phyloP scores from a whole-genome alignment of 2,329 filamentous ascomycete genomes.

The Metarhizium sp. region DNA sequence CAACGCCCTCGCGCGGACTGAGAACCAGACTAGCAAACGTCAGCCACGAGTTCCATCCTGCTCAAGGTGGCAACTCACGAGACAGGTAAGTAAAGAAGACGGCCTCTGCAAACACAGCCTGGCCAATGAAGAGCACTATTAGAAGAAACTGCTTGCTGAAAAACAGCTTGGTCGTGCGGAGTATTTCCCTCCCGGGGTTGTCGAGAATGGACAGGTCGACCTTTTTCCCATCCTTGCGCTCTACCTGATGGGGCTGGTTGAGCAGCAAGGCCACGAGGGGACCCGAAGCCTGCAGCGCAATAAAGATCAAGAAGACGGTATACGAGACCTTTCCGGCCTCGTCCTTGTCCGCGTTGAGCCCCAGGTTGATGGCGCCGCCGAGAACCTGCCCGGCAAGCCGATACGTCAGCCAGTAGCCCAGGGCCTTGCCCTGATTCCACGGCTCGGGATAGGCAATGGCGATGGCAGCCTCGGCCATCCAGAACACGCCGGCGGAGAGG shows the following conservation, averaged over 20 bases:
- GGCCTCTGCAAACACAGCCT: slow-evolving; percentile 38
- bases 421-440: slow-evolving; percentile 52
- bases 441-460: slow-evolving; percentile 65
- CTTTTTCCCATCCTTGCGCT: slow-evolving; percentile 54
- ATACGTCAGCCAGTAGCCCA: slow-evolving; percentile 59
- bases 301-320: slow-evolving; percentile 60
- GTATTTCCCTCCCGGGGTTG: slow-evolving; percentile 18
- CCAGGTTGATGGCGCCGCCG: slow-evolving; percentile 63
- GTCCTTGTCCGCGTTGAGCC: slow-evolving; percentile 49
- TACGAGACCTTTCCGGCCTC: slow-evolving; percentile 58
- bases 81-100: slow-evolving; percentile 61
- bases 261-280: slow-evolving; percentile 57
- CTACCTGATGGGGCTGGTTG: slow-evolving; percentile 49
- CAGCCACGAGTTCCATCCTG: background rate
- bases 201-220: slow-evolving; percentile 51
- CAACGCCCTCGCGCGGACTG: slow-evolving; percentile 57
- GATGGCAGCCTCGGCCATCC: slow-evolving; percentile 67
- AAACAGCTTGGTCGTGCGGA: background rate
- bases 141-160: slow-evolving; percentile 32
- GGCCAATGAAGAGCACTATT: slow-evolving; percentile 55
- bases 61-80: slow-evolving; percentile 6
- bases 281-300: slow-evolving; percentile 56
- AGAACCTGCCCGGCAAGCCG: slow-evolving; percentile 56
- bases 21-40: slow-evolving; percentile 48
- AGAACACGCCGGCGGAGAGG: slow-evolving; percentile 63